phyloP scores from a whole-genome alignment of 2,329 filamentous ascomycete species.

The Penicillium sp. region DNA sequence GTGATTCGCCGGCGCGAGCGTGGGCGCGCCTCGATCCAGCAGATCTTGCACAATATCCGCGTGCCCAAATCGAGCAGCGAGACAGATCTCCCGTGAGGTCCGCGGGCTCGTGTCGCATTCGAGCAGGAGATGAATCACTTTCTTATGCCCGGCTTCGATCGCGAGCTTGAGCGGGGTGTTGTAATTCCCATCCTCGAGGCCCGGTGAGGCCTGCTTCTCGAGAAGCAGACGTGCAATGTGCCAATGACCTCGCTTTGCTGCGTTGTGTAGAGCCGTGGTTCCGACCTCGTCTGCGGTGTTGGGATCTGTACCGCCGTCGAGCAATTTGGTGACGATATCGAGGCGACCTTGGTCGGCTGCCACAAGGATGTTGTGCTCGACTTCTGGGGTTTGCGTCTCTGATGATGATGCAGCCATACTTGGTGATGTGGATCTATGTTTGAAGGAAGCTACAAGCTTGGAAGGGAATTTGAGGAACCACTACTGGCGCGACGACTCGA shows the following conservation, averaged over 20 bases:
- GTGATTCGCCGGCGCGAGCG: background rate
- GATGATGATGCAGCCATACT: background rate
- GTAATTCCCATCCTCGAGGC: background rate
- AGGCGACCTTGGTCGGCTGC: slow-evolving; percentile 5
- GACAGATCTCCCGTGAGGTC: background rate
- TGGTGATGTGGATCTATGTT: background rate
- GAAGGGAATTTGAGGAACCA: background rate
- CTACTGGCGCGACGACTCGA: too few relatives aligned
- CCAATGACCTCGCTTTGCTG: slow-evolving; percentile 5
- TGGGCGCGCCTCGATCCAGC: background rate
- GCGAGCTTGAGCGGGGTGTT: background rate
- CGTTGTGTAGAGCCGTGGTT: slow-evolving; percentile 7
- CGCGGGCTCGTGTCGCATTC: slow-evolving; percentile 1
- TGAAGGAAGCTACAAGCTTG: background rate
- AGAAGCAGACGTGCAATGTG: slow-evolving; percentile 5
- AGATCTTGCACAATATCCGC: slow-evolving; percentile 3
- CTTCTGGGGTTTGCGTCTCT: background rate
- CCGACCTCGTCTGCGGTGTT: slow-evolving; percentile 6
- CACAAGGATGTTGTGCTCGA: slow-evolving; percentile 1
- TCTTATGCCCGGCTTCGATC: background rate
- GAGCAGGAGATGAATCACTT: slow-evolving; percentile 2
- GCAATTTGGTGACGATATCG: slow-evolving; percentile 3
- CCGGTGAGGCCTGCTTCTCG: slow-evolving; percentile 1
- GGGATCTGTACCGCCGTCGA: slow-evolving; percentile 5
- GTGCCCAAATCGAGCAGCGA: background rate